phyloP scores from a whole-genome alignment of 495 filamentous ascomycete species.

The Podospora pseudoanserina region DNA sequence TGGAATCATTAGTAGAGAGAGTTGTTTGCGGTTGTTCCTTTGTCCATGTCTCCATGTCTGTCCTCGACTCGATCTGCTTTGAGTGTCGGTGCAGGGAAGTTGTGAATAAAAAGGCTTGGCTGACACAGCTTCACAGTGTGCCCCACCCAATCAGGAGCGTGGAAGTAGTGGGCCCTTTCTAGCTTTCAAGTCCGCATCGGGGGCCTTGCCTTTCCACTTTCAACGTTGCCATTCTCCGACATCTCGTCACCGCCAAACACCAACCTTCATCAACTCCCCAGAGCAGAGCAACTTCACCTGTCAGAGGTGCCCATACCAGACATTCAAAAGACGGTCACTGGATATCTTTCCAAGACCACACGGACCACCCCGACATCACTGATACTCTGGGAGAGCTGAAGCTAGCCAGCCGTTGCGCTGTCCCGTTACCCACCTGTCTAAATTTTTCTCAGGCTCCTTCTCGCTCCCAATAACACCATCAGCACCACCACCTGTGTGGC shows the following conservation, averaged over 20 bases:
- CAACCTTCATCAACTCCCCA: not conserved
- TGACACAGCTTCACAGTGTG: conserved; percentile 13
- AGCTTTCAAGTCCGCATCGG: conserved; percentile 11
- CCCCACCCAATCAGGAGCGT: not conserved
- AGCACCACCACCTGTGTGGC: not conserved
- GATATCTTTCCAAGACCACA: not conserved
- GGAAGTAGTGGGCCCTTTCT: conserved; percentile 10
- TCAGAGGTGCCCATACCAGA: not conserved
- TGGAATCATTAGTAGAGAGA: not conserved
- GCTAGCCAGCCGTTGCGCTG: conserved; percentile 2
- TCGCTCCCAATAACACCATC: not conserved
- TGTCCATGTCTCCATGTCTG: not conserved
- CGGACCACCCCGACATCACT: not conserved
- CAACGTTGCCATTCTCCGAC: conserved; percentile 17
- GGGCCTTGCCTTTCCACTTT: conserved; percentile 14
- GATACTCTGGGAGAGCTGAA: not conserved
- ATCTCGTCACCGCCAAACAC: conserved; percentile 10
- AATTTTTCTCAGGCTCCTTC: conserved; percentile 20
- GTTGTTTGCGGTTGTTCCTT: not conserved
- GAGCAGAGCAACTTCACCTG: conserved; percentile 1
- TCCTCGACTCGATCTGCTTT: not conserved
- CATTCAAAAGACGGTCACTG: not conserved
- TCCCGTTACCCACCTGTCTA: not conserved
- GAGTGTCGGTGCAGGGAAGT: not conserved
- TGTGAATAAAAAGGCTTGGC: conserved; percentile 11